Evolutionary conservation across 108 stramenopile species (phyloP).

Genomic region (Pseudonitzschia pungens): DNA sequence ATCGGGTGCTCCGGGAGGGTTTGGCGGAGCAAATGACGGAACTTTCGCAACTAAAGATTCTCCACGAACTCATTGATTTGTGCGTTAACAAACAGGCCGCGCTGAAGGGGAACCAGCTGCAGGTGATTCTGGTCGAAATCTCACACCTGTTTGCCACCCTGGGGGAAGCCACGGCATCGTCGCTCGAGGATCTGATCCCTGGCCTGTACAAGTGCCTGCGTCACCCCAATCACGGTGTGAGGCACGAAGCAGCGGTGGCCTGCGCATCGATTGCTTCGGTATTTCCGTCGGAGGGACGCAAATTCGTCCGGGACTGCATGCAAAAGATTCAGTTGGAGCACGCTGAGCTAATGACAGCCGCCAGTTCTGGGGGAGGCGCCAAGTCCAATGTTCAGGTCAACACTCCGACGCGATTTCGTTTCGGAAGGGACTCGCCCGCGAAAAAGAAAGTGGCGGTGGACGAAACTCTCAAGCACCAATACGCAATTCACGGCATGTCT

Average conservation of each 20-base stretch:
- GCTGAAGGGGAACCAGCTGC: conserved; percentile 63
- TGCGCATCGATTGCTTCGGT: conserved; percentile 58
- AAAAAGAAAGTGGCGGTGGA: conserved; percentile 32
- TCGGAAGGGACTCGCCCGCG: conserved; percentile 22
- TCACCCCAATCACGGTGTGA: conserved; percentile 76
- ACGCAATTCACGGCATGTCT: conserved; percentile 72
- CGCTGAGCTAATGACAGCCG: conserved; percentile 45
- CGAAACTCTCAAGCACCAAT: conserved; percentile 48
- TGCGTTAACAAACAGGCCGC: conserved; percentile 37
- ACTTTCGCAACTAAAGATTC: conserved; percentile 55
- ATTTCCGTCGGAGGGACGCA: conserved; percentile 62
- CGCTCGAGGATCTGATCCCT: conserved; percentile 58
- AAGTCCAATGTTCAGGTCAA: neutral
- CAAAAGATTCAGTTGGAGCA: conserved; percentile 52
- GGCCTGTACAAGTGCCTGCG: conserved; percentile 57
- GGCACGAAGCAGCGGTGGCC: conserved; percentile 77
- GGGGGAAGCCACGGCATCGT: conserved; percentile 73
- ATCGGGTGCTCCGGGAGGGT: conserved; percentile 66
- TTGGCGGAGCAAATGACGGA: conserved; percentile 74
- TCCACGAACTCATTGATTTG: conserved; percentile 59
- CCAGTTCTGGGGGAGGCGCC: conserved; percentile 2
- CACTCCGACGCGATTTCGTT: conserved; percentile 13
- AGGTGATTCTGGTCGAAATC: conserved; percentile 80
- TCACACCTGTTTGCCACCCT: conserved; percentile 67
- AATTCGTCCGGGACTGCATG: conserved; percentile 39